These are phyloP conservation scores for Tylopilus sp. DNA, from an alignment of 768 basidiomycete genomes.

Conservation along the genomic window DNA sequence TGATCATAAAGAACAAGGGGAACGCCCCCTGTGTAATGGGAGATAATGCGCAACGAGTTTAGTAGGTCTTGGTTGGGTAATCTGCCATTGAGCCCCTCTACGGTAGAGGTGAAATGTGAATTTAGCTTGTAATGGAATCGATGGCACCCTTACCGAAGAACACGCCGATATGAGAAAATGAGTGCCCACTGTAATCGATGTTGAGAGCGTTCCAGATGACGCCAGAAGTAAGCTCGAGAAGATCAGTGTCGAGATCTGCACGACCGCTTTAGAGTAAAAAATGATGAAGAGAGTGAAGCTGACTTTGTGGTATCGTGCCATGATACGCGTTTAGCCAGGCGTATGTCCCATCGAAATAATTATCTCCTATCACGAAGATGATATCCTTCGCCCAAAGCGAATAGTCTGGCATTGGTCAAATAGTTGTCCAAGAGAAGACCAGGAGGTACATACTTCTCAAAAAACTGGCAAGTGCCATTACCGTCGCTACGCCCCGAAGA, in stretches of 20 bases:
- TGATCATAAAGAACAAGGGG: constrained; percentile 83
- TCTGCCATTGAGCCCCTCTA: constrained; percentile 94
- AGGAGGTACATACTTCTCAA: constrained; percentile 59
- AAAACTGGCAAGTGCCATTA: constrained; percentile 81
- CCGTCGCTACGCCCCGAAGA: constrained; percentile 80
- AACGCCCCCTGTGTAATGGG: constrained; percentile 69
- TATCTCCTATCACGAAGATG: constrained; percentile 85
- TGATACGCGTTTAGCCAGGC: constrained; percentile 90
- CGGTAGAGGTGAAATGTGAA: neutral
- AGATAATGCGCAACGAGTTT: constrained; percentile 74
- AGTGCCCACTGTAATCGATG: constrained; percentile 95
- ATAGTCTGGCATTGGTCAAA: constrained; percentile 48
- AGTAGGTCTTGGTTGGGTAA: constrained; percentile 94
- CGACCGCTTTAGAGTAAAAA: neutral
- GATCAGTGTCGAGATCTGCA: constrained; percentile 63
- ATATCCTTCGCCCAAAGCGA: constrained; percentile 96
- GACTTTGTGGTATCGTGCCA: constrained; percentile 62
- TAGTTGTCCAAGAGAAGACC: neutral
- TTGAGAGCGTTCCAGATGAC: constrained; percentile 95
- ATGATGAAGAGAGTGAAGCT: constrained; percentile 6
- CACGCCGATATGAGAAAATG: constrained; percentile 92
- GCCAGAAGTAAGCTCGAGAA: constrained; percentile 66
- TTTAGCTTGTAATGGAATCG: constrained; percentile 1
- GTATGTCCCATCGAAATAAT: constrained; percentile 86
- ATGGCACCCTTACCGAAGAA: constrained; percentile 68